phyloP scores from a whole-genome alignment of 192 early-diverging fungal genomes.

The Physocladia obscura region DNA sequence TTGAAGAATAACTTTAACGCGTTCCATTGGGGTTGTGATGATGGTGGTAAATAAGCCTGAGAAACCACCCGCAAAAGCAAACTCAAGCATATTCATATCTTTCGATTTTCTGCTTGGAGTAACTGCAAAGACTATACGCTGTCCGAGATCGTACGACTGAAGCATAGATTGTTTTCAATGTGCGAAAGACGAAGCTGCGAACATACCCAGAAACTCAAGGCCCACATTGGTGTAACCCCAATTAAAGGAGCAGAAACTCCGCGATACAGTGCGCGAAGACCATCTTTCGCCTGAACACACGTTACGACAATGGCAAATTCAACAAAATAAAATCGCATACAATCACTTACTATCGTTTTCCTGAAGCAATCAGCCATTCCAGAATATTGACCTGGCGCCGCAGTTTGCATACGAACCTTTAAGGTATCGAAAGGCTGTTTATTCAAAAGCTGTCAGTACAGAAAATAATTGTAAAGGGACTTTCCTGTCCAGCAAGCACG shows the following conservation, averaged over 20 bases:
- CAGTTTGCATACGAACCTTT: conserved; percentile 95
- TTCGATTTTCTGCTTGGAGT: conserved; percentile 57
- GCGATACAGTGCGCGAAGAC: conserved; percentile 88
- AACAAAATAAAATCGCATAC: background rate
- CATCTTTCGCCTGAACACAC: conserved; percentile 67
- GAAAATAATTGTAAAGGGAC: too few species aligned
- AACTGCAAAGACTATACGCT: conserved; percentile 62
- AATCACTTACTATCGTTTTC: conserved; percentile 64
- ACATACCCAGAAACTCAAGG: conserved; percentile 80
- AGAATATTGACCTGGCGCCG: conserved; percentile 69
- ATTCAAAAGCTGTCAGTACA: conserved; percentile 52
- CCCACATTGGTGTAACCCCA: conserved; percentile 95
- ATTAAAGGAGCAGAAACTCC: conserved; percentile 92
- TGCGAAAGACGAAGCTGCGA: too few species aligned
- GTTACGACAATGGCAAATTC: background rate
- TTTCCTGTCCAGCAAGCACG: conserved; percentile 70
- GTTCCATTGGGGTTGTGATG: conserved; percentile 92
- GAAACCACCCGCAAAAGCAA: conserved; percentile 87
- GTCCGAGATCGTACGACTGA: conserved; percentile 69
- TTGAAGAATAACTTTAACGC: conserved; percentile 94
- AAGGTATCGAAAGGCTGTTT: conserved; percentile 76
- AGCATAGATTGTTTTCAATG: too few species aligned
- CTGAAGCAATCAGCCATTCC: conserved; percentile 88
- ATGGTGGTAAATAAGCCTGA: conserved; percentile 94
- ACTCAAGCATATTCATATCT: conserved; percentile 74